Conservation (phyloP, 116 monocot genomes). For the Zostera marina region DNA sequence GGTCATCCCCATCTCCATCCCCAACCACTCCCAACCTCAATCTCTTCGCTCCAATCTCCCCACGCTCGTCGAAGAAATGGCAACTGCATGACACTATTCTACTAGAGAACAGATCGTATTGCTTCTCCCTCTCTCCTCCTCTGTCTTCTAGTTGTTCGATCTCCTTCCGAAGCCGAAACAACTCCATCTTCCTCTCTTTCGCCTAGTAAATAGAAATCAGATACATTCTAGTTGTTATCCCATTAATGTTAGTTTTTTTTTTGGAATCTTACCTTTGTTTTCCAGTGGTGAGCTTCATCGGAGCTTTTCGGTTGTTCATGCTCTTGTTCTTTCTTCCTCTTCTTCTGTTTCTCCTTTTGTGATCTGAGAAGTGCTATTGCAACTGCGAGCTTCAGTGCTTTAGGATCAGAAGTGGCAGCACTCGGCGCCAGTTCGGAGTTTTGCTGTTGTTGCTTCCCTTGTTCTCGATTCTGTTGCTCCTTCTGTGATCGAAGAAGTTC, state of each 20-base stretch:
- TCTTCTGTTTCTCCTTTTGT: conserved; percentile 20
- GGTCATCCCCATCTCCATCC: conserved; percentile 2
- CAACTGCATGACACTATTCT: conserved; percentile 67
- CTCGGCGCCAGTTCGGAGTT: conserved; percentile 2
- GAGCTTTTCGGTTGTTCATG: background rate
- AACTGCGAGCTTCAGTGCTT: conserved; percentile 43
- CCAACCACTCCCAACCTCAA: conserved; percentile 4
- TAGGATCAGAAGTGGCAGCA: background rate
- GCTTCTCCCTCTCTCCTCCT: conserved; percentile 12
- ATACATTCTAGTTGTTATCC: background rate
- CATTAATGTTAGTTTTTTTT: background rate
- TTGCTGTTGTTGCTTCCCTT: background rate
- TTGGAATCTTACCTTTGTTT: conserved; percentile 29
- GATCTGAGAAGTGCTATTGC: conserved; percentile 53
- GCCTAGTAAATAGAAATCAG: conserved; percentile 35
- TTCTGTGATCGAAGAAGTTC: conserved; percentile 50
- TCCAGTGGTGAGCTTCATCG: conserved; percentile 43
- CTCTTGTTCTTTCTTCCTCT: background rate
- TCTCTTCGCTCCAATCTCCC: conserved; percentile 10
- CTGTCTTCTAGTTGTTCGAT: conserved; percentile 57
- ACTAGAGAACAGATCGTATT: conserved; percentile 28
- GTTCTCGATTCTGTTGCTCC: conserved; percentile 6
- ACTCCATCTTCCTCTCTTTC: conserved; percentile 71
- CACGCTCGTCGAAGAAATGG: conserved; percentile 75
- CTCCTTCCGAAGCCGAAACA: conserved; percentile 58